Evolutionary conservation across 805 yeast genomes (phyloP), one percentile per base, ranked within the genome.

Genomic region (Saccharomyces kudriavzevii): DNA sequence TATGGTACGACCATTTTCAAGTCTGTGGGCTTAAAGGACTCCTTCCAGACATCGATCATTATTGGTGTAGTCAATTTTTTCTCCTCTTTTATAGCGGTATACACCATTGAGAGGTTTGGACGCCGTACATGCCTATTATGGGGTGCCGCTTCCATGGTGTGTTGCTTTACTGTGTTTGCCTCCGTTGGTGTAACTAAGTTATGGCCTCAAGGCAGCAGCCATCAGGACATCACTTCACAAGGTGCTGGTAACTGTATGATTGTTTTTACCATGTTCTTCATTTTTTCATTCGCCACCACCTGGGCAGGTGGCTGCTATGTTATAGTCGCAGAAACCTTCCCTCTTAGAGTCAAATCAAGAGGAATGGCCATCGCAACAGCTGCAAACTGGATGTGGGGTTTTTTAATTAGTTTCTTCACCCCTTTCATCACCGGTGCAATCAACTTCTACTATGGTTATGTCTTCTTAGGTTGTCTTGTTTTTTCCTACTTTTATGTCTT

Each of bases 271-370:
- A 82, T 86, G 75, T 71, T 84, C 61, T 84, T 74, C 76, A 81
- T 84, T 58, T 82, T 83, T 77, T 81, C 76, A 75, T 84, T 84
- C 63, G 88, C 88, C 28, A 77, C 83, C 48, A 80, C 88, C 28
- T 84, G 89, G 89, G 89, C 87, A 59, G 86, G 88, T 64, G 77
- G 79, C 62, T 80, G 78, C 53, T 84, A 75, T 70, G 82, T 81
- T 56, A 82, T 84, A 60, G 78, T 81, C 45, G 79, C 88, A 47
- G 89, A 84, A 70, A 76, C 83, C 51, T 84, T 80, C 72, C 90
- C 90, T 70, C 76, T 84, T 65, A 80, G 89, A 77, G 81, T 83
- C 68, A 80, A 84, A 70, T 64, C 82, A 66, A 58, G 78, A 71
- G 79, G 77, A 62, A 68, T 70, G 69, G 78, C 79, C 53, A 73